These are phyloP conservation scores for Nitzschia sp. DNA, from an alignment of 108 stramenopile species.

Conservation along the genomic window DNA sequence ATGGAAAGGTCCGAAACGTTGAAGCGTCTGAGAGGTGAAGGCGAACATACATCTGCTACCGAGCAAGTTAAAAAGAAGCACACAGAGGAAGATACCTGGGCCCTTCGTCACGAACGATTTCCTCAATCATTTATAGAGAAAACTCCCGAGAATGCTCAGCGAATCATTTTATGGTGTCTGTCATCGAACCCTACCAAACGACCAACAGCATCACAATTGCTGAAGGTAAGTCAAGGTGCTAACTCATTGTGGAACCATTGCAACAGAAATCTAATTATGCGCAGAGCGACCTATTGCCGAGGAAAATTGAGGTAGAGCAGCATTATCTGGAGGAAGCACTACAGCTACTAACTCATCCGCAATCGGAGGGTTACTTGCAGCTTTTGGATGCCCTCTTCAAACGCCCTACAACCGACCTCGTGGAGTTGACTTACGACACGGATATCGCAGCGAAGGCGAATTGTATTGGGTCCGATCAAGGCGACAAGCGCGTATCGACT, in stretches of 20 bases:
- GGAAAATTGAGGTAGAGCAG: constrained; percentile 77
- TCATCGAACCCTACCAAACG: constrained; percentile 58
- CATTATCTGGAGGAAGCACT: constrained; percentile 79
- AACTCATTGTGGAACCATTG: no score
- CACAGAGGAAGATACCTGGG: constrained; percentile 11
- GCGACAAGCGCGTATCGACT: constrained; percentile 4
- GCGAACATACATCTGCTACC: neutral
- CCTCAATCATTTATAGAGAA: constrained; percentile 44
- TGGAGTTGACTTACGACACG: constrained; percentile 72
- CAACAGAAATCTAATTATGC: neutral
- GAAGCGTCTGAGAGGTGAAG: constrained; percentile 25
- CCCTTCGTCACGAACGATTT: constrained; percentile 41
- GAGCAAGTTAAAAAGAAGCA: no score
- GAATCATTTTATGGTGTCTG: constrained; percentile 78
- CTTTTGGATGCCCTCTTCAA: constrained; percentile 69
- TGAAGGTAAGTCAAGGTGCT: constrained; percentile 31
- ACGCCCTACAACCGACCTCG: constrained; percentile 47
- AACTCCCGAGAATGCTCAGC: constrained; percentile 60
- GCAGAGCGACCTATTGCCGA: constrained; percentile 61
- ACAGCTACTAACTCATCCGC: constrained; percentile 68
- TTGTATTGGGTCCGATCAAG: constrained; percentile 13
- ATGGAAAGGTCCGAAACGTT: constrained; percentile 35
- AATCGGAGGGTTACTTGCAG: constrained; percentile 62
- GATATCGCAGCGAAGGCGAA: constrained; percentile 71
- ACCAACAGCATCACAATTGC: constrained; percentile 61